These are phyloP conservation scores for Penicillium fimorum DNA, from an alignment of 495 filamentous ascomycete genomes.

Conservation along the genomic window DNA sequence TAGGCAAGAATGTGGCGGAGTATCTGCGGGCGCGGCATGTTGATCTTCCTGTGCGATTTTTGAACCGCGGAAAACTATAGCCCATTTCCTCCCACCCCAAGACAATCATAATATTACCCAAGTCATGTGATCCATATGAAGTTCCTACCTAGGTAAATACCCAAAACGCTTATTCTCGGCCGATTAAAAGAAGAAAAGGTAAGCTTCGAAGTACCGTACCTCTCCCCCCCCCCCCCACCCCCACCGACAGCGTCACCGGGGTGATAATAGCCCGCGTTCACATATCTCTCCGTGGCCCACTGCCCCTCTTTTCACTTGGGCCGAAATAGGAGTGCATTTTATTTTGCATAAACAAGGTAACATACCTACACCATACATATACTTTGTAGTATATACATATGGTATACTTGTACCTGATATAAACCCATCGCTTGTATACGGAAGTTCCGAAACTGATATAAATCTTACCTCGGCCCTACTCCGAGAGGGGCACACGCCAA, in stretches of 20 bases:
- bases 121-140: not conserved
- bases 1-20: slow-evolving; percentile 59
- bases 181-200: not conserved
- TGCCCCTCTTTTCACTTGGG: not conserved
- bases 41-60: slow-evolving; percentile 46
- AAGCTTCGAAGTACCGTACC: not conserved
- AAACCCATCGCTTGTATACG: no score
- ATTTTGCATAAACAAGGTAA: no score
- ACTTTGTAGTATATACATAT: no score
- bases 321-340: not conserved
- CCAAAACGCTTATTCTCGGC: no score
- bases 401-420: no score
- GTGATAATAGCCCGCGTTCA: not conserved
- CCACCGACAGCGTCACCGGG: not conserved
- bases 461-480: not conserved
- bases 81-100: not conserved
- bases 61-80: slow-evolving; percentile 39
- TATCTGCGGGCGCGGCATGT: slow-evolving; percentile 49
- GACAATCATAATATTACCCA: not conserved
- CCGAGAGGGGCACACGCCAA: not conserved
- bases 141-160: no score
- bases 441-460: not conserved
- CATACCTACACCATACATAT: no score
- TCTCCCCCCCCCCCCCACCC: no score
- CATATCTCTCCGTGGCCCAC: not conserved